Evolutionary conservation across 495 filamentous ascomycete genomes (phyloP).

Genomic region (Thozetella sp.): DNA sequence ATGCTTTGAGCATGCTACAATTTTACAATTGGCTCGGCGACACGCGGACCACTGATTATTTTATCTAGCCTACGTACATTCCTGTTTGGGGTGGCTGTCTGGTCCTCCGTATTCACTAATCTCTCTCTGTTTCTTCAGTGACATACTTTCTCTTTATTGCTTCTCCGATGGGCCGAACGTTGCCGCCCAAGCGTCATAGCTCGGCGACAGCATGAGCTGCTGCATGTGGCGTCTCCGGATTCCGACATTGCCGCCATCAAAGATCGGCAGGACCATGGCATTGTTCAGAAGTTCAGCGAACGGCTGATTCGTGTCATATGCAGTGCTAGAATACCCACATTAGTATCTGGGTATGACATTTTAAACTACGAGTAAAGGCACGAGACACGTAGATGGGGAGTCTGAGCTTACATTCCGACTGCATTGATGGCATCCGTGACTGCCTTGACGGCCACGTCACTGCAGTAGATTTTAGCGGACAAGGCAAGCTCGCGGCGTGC

Average conservation of each 20-base stretch:
- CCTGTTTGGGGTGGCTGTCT: too few species aligned
- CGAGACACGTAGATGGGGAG: too few species aligned
- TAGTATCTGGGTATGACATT: constrained; percentile 2
- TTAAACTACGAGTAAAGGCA: too few species aligned
- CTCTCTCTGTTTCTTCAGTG: too few species aligned
- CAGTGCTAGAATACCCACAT: constrained; percentile 25
- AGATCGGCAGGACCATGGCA: constrained; percentile 52
- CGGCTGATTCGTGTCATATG: constrained; percentile 38
- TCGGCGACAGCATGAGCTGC: constrained; percentile 42
- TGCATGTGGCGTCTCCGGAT: constrained; percentile 53
- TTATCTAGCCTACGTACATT: too few species aligned
- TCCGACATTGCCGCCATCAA: constrained; percentile 60
- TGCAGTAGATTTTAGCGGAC: constrained; percentile 55
- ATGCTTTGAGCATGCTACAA: too few species aligned
- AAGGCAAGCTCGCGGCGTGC: constrained; percentile 43
- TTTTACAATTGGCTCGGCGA: too few species aligned
- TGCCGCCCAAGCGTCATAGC: constrained; percentile 45
- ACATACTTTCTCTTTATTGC: constrained; percentile 2
- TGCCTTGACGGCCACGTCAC: constrained; percentile 45
- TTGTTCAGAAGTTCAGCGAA: constrained; percentile 51
- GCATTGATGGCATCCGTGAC: constrained; percentile 50
- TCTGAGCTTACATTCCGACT: constrained; percentile 51
- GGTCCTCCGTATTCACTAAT: too few species aligned
- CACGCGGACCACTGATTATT: too few species aligned
- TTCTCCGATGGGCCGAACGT: constrained; percentile 23